Evolutionary conservation across 768 basidiomycete species (phyloP).

Genomic region (Tulasnella sp.): DNA sequence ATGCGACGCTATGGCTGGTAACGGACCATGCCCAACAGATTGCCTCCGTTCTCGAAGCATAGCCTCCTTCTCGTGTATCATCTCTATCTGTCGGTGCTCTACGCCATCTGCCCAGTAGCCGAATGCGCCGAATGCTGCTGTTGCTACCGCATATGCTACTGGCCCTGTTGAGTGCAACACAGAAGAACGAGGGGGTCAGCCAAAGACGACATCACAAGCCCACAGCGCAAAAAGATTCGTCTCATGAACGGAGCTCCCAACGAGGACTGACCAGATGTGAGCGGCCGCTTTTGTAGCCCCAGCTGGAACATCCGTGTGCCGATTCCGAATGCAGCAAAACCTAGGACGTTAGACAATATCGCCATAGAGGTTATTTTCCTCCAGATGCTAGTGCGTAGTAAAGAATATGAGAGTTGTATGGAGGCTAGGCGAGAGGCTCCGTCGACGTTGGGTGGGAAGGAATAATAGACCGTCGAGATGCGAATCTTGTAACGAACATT

Average conservation of each 20-base stretch:
- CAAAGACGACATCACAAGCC: background rate
- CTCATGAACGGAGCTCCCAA: too few relatives aligned
- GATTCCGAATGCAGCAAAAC: conserved; percentile 5
- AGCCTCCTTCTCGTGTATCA: conserved; percentile 13
- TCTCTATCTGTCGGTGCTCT: conserved; percentile 1
- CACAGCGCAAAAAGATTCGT: background rate
- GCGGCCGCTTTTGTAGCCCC: conserved; percentile 1
- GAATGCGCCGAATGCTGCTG: conserved; percentile 5
- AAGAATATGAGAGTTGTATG: background rate
- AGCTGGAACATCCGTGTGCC: conserved; percentile 7
- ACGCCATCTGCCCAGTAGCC: conserved; percentile 8
- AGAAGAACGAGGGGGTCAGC: background rate
- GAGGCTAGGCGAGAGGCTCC: background rate
- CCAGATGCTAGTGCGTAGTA: background rate
- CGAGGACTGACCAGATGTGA: background rate
- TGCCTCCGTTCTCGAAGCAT: conserved; percentile 2
- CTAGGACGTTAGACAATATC: conserved; percentile 9
- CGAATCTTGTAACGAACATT: too few relatives aligned
- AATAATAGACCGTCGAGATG: too few relatives aligned
- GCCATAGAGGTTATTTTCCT: background rate
- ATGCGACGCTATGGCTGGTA: too few relatives aligned
- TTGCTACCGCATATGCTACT: background rate
- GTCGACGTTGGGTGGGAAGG: too few relatives aligned
- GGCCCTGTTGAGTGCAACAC: background rate
- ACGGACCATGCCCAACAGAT: background rate